Evolutionary conservation across 2,329 filamentous ascomycete genomes (phyloP).

Genomic region (Penicillium sp.): DNA sequence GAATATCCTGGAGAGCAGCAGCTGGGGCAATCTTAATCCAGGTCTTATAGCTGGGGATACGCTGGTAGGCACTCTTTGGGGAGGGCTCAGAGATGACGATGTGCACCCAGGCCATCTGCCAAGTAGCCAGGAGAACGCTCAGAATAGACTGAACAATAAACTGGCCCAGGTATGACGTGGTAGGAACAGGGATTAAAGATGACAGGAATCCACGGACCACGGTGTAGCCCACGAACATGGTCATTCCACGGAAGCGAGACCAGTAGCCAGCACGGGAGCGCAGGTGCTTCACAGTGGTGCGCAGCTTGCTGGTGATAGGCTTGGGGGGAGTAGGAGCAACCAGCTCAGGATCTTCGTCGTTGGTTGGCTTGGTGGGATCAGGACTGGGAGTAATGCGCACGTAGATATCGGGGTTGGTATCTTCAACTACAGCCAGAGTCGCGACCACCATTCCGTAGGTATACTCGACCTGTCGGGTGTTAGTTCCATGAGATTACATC

Average conservation of each 20-base stretch:
- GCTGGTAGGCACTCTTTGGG: slow-evolving; percentile 55
- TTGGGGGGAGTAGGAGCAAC: slow-evolving; percentile 43
- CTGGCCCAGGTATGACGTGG: slow-evolving; percentile 36
- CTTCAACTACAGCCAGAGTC: slow-evolving; percentile 57
- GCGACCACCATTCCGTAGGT: slow-evolving; percentile 53
- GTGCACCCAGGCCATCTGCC: slow-evolving; percentile 74
- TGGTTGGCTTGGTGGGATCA: slow-evolving; percentile 25
- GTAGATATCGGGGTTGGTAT: slow-evolving; percentile 46
- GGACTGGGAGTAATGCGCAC: slow-evolving; percentile 42
- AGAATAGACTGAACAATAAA: slow-evolving; percentile 49
- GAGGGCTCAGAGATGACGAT: slow-evolving; percentile 67
- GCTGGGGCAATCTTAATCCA: slow-evolving; percentile 65
- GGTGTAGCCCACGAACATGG: slow-evolving; percentile 42
- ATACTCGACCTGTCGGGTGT: slow-evolving; percentile 43
- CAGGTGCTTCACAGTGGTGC: slow-evolving; percentile 53
- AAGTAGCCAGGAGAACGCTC: slow-evolving; percentile 55
- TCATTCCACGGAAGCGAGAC: slow-evolving; percentile 61
- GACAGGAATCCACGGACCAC: slow-evolving; percentile 41
- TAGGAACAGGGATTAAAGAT: slow-evolving; percentile 26
- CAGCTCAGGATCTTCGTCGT: slow-evolving; percentile 37
- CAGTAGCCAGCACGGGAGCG: slow-evolving; percentile 54
- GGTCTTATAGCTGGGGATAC: slow-evolving; percentile 58
- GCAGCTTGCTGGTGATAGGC: slow-evolving; percentile 55
- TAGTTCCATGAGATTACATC: not conserved
- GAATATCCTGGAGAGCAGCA: slow-evolving; percentile 52